Conservation (phyloP, 1,284 basidiomycete genomes). For the Neonothopanus nambi region DNA sequence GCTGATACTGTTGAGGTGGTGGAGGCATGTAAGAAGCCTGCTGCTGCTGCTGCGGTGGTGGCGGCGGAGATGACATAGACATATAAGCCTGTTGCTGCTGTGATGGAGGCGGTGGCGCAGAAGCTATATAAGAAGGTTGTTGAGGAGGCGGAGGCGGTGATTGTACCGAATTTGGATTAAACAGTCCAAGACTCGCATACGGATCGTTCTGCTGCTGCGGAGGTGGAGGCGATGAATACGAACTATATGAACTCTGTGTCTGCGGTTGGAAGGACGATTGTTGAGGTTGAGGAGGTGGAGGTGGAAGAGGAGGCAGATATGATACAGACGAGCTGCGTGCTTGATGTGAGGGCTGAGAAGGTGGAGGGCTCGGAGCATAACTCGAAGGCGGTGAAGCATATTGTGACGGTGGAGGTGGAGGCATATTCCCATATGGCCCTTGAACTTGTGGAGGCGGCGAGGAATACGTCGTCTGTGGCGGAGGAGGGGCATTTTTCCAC, state of each 20-base stretch:
- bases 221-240: constrained; percentile 35
- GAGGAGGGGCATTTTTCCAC: too few species aligned
- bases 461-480: too few species aligned
- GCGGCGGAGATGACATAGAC: too few species aligned
- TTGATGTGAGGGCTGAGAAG: constrained; percentile 20
- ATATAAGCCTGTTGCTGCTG: constrained; percentile 13
- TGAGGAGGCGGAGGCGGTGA: constrained; percentile 7
- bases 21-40: too few species aligned
- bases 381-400: constrained; percentile 11
- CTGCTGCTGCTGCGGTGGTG: too few species aligned
- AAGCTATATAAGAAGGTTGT: background rate
- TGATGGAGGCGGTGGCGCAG: too few species aligned
- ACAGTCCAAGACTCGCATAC: constrained; percentile 51
- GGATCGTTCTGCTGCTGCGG: constrained; percentile 41
- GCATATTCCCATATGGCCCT: background rate
- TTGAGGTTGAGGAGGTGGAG: constrained; percentile 22
- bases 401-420: constrained; percentile 2
- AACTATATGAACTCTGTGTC: constrained; percentile 35
- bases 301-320: constrained; percentile 23
- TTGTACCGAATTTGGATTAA: constrained; percentile 32
- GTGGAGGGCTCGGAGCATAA: background rate
- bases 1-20: too few species aligned
- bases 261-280: constrained; percentile 27
- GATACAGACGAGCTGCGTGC: constrained; percentile 23
- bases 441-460: background rate